Evolutionary conservation across 305 asterid genomes (phyloP).

Genomic region (Rubia balearica): DNA sequence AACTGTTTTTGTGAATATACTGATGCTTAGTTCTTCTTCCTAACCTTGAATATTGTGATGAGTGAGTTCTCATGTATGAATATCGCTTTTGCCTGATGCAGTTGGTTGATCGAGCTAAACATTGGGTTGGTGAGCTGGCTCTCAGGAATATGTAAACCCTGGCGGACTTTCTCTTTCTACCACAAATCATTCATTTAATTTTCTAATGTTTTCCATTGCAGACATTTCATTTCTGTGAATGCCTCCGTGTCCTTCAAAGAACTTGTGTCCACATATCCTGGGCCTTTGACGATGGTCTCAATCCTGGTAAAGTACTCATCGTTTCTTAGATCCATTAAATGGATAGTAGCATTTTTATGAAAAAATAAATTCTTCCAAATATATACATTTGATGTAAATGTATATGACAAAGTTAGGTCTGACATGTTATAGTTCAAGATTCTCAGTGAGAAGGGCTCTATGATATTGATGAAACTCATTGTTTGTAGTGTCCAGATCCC

Average conservation of each 20-base stretch:
- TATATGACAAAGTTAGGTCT: conserved; percentile 10
- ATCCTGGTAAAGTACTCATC: conserved; percentile 59
- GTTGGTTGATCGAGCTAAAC: conserved; percentile 80
- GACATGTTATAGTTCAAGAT: neutral
- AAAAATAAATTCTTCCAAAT: conserved; percentile 1
- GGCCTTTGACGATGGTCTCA: conserved; percentile 72
- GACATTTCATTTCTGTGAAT: conserved; percentile 75
- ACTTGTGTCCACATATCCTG: conserved; percentile 73
- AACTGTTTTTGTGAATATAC: conserved; percentile 19
- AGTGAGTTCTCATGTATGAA: conserved; percentile 14
- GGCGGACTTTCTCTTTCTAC: conserved; percentile 20
- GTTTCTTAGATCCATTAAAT: conserved; percentile 17
- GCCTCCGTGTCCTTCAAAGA: conserved; percentile 71
- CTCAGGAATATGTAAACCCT: conserved; percentile 67
- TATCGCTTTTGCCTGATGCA: conserved; percentile 27
- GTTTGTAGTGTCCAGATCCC: conserved; percentile 90
- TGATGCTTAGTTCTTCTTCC: conserved; percentile 8
- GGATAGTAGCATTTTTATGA: conserved; percentile 6
- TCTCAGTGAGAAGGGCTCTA: neutral
- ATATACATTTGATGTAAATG: neutral
- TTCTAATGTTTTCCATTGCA: conserved; percentile 34
- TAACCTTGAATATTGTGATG: conserved; percentile 19
- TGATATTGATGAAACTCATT: conserved; percentile 3
- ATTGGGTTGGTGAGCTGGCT: conserved; percentile 65
- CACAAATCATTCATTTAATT: conserved; percentile 16